These are phyloP conservation scores for Mycena kentingensis DNA, from an alignment of 768 basidiomycete genomes.

Conservation along the genomic window DNA sequence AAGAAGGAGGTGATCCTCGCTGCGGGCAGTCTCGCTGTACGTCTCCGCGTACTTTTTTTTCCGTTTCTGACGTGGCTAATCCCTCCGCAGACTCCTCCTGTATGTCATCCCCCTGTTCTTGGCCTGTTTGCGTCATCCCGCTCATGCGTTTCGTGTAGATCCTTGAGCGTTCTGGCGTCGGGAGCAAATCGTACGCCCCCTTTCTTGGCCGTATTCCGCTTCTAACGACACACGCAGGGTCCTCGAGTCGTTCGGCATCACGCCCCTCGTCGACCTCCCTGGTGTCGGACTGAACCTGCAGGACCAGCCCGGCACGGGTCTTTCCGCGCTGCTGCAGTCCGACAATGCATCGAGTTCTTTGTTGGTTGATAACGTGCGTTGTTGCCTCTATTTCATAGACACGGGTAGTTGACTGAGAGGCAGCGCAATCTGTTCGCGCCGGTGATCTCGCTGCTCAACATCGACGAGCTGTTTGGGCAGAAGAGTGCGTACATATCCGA, in stretches of 20 bases:
- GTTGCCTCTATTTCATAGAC: not conserved
- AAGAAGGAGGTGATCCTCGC: constrained; percentile 17
- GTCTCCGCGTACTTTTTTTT: not conserved
- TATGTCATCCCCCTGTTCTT: no score
- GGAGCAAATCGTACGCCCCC: constrained; percentile 12
- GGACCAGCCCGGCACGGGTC: constrained; percentile 27
- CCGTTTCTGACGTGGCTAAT: not conserved
- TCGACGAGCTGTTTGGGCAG: constrained; percentile 15
- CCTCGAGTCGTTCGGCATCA: constrained; percentile 28
- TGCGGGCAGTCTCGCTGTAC: constrained; percentile 17
- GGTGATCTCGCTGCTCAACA: constrained; percentile 16
- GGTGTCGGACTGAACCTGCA: constrained; percentile 46
- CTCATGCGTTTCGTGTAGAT: no score
- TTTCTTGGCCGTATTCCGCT: no score
- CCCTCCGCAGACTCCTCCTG: constrained; percentile 13
- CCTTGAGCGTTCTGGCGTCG: constrained; percentile 18
- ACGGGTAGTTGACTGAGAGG: no score
- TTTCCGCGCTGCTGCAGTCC: constrained; percentile 11
- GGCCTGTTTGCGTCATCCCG: no score
- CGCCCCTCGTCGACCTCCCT: constrained; percentile 37
- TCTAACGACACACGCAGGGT: no score
- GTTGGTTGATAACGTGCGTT: constrained; percentile 13
- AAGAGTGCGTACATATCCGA: constrained; percentile 1
- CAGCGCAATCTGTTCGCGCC: constrained; percentile 17
- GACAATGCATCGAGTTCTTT: constrained; percentile 4